A percentile compares a stretch with the other conserved stretches of the same genome.
Evolutionary conservation across 2,329 filamentous ascomycete genomes (phyloP).

Genomic region (Aspergillus fumigatiaffinis): DNA sequence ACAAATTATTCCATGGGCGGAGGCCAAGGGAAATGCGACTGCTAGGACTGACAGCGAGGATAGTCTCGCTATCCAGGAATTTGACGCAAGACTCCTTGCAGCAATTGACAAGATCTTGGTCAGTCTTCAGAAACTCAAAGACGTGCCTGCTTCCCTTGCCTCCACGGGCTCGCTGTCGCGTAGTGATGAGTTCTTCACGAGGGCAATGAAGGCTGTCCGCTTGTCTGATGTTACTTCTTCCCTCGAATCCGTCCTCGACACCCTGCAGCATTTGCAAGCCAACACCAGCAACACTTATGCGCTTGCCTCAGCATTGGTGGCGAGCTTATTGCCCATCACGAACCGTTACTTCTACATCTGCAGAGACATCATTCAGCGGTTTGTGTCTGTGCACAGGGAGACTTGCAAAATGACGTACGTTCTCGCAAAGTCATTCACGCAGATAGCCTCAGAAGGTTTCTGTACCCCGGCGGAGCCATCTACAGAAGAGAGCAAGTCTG

Average conservation of each 20-base stretch:
- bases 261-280: slow-evolving; percentile 46
- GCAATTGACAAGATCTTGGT: slow-evolving; percentile 75
- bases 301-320: slow-evolving; percentile 55
- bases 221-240: slow-evolving; percentile 51
- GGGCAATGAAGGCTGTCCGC: slow-evolving; percentile 58
- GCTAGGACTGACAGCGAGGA: slow-evolving; percentile 9
- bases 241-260: slow-evolving; percentile 43
- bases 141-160: slow-evolving; percentile 57
- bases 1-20: slow-evolving; percentile 65
- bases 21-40: slow-evolving; percentile 24
- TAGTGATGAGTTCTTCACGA: slow-evolving; percentile 51
- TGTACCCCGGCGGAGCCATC: slow-evolving; percentile 84
- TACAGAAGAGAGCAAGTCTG: slow-evolving; percentile 63
- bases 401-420: slow-evolving; percentile 71
- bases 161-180: slow-evolving; percentile 61
- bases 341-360: slow-evolving; percentile 66
- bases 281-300: slow-evolving; percentile 39
- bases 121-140: slow-evolving; percentile 64
- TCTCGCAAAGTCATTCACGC: slow-evolving; percentile 71
- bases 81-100: slow-evolving; percentile 58
- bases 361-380: slow-evolving; percentile 54
- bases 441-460: slow-evolving; percentile 81
- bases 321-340: slow-evolving; percentile 65
- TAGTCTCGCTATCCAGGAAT: slow-evolving; percentile 36
- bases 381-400: slow-evolving; percentile 63